These are phyloP conservation scores for Oryza brachyantha DNA, from an alignment of 176 grass and related monocot genomes.

Conservation along the genomic window DNA sequence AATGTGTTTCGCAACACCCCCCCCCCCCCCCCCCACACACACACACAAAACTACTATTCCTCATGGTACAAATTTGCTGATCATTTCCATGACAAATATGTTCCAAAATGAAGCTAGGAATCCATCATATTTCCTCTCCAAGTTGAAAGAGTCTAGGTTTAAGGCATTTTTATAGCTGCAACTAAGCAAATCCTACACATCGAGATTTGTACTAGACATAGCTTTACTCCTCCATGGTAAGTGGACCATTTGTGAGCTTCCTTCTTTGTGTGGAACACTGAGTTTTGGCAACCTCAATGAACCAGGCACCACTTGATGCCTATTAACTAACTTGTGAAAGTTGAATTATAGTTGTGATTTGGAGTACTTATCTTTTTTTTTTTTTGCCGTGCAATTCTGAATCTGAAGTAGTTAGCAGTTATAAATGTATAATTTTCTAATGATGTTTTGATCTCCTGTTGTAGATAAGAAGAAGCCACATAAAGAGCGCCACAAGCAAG, in stretches of 20 bases:
- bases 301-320: background rate
- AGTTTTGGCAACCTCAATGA: background rate
- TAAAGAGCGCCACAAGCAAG: constrained; percentile 46
- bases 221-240: background rate
- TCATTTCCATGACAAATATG: background rate
- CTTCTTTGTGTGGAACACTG: background rate
- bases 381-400: background rate
- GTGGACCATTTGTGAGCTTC: background rate
- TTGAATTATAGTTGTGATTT: background rate
- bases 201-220: background rate
- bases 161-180: background rate
- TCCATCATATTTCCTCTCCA: constrained; percentile 3
- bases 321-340: background rate
- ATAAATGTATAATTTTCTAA: background rate
- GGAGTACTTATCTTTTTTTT: background rate
- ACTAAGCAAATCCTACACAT: background rate
- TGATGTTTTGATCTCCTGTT: constrained; percentile 14
- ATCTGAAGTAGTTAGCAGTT: background rate
- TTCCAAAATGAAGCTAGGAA: background rate
- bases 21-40: too few species aligned
- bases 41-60: background rate
- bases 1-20: background rate
- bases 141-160: background rate
- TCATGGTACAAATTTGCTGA: background rate
- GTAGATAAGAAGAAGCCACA: constrained; percentile 44